phyloP scores from a whole-genome alignment of 306 rosid species.

The Neltuma alba region DNA sequence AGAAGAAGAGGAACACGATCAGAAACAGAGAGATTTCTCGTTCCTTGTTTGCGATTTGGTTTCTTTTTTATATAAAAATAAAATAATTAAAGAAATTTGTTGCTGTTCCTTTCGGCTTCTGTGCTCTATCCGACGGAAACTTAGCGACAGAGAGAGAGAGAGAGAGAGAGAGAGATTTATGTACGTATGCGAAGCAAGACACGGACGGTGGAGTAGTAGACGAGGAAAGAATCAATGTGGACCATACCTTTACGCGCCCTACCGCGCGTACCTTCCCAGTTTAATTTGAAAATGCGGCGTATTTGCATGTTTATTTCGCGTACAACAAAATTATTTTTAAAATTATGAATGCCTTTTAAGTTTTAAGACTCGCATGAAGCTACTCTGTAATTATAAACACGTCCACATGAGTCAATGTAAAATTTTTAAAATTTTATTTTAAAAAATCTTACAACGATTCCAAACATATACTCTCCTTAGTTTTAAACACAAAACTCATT shows the following conservation, averaged over 20 bases:
- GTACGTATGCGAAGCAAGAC: conserved; percentile 29
- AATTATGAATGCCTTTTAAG: too few species aligned
- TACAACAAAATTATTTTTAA: too few species aligned
- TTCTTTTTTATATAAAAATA: neutral
- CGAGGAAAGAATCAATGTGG: conserved; percentile 41
- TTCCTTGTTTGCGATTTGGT: neutral
- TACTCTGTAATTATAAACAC: too few species aligned
- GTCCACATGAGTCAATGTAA: too few species aligned
- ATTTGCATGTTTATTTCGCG: too few species aligned
- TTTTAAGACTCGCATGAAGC: too few species aligned
- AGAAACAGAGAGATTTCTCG: neutral
- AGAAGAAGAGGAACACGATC: neutral
- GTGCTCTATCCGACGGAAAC: neutral
- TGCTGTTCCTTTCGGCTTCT: neutral
- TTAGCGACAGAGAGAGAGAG: neutral
- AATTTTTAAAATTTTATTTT: too few species aligned
- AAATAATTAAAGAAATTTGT: neutral
- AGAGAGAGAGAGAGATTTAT: conserved; percentile 31
- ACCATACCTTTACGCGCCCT: conserved; percentile 37
- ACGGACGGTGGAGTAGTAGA: conserved; percentile 34
- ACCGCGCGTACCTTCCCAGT: neutral
- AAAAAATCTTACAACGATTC: too few species aligned
- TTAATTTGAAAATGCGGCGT: too few species aligned
- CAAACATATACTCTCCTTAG: too few species aligned
- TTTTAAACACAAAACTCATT: too few species aligned